Evolutionary conservation across 1,139 yeast genomes (phyloP).

Genomic region (Wickerhamomyces sp.): DNA sequence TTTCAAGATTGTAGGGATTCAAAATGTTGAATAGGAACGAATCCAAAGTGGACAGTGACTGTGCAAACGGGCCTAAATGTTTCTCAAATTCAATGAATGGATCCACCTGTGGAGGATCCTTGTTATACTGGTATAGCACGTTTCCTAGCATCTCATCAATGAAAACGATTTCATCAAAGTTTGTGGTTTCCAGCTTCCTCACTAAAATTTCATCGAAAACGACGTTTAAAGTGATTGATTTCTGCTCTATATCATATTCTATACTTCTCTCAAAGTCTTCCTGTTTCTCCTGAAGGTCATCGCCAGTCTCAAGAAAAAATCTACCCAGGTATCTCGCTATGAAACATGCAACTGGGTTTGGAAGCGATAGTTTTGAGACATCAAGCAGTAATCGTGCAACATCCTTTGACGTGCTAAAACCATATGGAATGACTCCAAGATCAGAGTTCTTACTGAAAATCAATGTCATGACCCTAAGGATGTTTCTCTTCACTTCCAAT

Average conservation of each 20-base stretch:
- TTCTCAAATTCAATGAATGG: slow-evolving; percentile 4
- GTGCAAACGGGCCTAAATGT: slow-evolving; percentile 4
- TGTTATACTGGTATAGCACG: slow-evolving; percentile 7
- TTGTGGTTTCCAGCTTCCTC: background rate
- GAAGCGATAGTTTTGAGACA: slow-evolving; percentile 4
- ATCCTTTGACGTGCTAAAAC: slow-evolving; percentile 8
- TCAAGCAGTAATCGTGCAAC: slow-evolving; percentile 26
- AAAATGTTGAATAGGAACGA: slow-evolving; percentile 9
- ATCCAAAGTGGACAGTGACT: slow-evolving; percentile 10
- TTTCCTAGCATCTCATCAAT: slow-evolving; percentile 16
- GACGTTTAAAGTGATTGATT: slow-evolving; percentile 18
- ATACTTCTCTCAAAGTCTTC: slow-evolving; percentile 7
- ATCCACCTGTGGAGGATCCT: slow-evolving; percentile 4
- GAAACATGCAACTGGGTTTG: slow-evolving; percentile 34
- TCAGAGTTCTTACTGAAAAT: slow-evolving; percentile 9
- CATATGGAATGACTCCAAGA: slow-evolving; percentile 2
- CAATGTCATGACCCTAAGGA: slow-evolving; percentile 17
- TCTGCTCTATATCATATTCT: slow-evolving; percentile 13
- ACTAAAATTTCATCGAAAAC: slow-evolving; percentile 22
- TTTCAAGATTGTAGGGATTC: slow-evolving; percentile 1
- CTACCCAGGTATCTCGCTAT: slow-evolving; percentile 39
- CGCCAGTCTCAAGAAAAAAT: slow-evolving; percentile 32
- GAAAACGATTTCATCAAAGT: slow-evolving; percentile 7
- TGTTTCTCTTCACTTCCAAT: background rate
- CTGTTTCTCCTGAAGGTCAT: slow-evolving; percentile 17